Evolutionary conservation across 192 early-diverging fungal genomes (phyloP).

Genomic region (Cetraspora pellucida): DNA sequence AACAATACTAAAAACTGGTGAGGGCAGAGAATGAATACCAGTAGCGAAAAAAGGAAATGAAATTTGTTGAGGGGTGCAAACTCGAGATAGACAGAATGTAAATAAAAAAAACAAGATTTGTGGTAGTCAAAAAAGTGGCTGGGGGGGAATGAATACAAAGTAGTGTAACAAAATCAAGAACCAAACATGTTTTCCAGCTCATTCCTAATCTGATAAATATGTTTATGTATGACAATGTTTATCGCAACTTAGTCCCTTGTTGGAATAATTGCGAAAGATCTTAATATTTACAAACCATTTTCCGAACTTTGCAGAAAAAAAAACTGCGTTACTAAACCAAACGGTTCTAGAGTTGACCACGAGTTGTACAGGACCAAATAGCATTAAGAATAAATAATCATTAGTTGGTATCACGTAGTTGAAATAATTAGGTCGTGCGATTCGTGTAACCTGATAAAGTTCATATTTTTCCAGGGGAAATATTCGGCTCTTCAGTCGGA

Average conservation of each 20-base stretch:
- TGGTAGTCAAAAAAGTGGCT: background rate
- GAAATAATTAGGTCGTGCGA: background rate
- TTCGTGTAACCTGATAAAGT: background rate
- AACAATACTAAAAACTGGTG: background rate
- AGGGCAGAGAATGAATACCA: background rate
- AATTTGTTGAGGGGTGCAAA: background rate
- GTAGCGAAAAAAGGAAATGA: background rate
- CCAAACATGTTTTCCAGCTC: background rate
- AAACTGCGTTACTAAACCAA: background rate
- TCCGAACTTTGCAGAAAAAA: background rate
- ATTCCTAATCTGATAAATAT: background rate
- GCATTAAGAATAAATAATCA: background rate
- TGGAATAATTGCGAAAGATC: background rate
- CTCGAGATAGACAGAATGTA: background rate
- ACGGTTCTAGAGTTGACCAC: background rate
- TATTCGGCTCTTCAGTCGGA: background rate
- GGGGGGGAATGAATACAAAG: background rate
- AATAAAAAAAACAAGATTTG: background rate
- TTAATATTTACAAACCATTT: background rate
- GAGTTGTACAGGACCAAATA: background rate
- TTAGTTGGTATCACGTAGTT: no score
- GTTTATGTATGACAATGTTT: background rate
- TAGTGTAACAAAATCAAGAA: background rate
- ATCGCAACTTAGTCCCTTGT: background rate
- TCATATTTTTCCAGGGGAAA: slow-evolving; percentile 12